These are phyloP conservation scores for Syncephalastrum contaminatum DNA, from an alignment of 371 early-diverging fungal genomes.

Conservation along the genomic window DNA sequence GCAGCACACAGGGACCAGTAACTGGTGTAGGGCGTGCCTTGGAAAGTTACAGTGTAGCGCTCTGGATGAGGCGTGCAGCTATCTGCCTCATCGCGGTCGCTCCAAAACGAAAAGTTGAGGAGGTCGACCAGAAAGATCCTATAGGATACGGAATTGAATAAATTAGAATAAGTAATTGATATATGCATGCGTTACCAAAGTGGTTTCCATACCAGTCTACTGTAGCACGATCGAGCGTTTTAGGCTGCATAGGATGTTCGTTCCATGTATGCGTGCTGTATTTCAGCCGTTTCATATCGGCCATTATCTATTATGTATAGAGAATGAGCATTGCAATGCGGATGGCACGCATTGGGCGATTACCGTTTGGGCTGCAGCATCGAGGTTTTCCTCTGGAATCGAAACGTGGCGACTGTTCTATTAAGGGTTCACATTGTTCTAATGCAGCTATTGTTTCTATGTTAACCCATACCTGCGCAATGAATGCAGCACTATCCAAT, in stretches of 20 bases:
- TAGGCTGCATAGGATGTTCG: slow-evolving; percentile 71
- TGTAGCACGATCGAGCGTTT: slow-evolving; percentile 51
- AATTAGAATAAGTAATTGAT: slow-evolving; percentile 1
- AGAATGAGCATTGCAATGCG: not conserved
- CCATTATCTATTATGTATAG: slow-evolving; percentile 43
- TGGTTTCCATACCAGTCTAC: slow-evolving; percentile 62
- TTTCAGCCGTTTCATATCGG: slow-evolving; percentile 58
- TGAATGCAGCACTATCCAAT: slow-evolving; percentile 59
- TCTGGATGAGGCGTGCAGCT: slow-evolving; percentile 49
- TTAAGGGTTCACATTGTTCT: slow-evolving; percentile 10
- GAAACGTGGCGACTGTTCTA: slow-evolving; percentile 63
- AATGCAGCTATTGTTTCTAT: not conserved
- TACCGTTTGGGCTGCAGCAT: slow-evolving; percentile 56
- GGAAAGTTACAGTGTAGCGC: slow-evolving; percentile 63
- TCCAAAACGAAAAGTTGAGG: slow-evolving; percentile 93
- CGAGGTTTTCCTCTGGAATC: slow-evolving; percentile 58
- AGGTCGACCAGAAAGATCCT: slow-evolving; percentile 86
- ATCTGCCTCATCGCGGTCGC: slow-evolving; percentile 55
- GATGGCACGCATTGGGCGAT: not conserved
- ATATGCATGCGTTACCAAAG: not conserved
- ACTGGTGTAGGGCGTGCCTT: slow-evolving; percentile 69
- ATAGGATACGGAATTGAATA: slow-evolving; percentile 33
- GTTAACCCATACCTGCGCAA: slow-evolving; percentile 41
- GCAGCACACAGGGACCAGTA: slow-evolving; percentile 89
- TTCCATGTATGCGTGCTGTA: slow-evolving; percentile 79